Base-by-base conservation (phyloP, 2,329 filamentous ascomycete species). In the Coniochaeta pulveracea region DNA sequence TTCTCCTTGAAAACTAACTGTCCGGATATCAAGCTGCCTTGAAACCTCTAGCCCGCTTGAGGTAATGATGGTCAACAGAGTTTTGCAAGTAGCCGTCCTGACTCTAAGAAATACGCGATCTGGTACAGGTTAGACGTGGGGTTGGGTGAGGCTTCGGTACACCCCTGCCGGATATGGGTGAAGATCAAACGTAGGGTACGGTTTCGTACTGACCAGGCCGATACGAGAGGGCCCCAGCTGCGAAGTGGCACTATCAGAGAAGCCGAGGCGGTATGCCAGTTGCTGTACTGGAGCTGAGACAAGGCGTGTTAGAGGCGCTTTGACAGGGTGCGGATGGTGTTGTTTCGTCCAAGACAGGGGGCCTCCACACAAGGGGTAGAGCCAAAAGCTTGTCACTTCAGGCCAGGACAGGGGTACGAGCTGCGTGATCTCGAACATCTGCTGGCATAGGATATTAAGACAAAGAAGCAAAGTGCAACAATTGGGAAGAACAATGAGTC, bases 281-380 rank as follows among this genome's bases (percentile, higher is more conserved):
- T 34, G 40, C 40, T 43, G 45, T 46, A 41, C 41, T 34, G 36
- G 40, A 48, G 52, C 58, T 60, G 61, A 64, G 60, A 64, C 61
- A 55, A 50, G 45, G 37, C 37, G 36, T 55, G 61, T 64, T 55
- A 60, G 58, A 61, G 57, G 51, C 49, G 57, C 56, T 56, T 58
- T 52, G 57, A 53, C 52, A 46, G 50, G 51, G 56, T 50, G 46
- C 34, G 35, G 38, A 37, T 42, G 43, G 43, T 50, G 50, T 42
- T 47, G 55, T 59, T 59, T 58, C 56, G 54, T 40, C 43, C 45
- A 39, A 19, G 46, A 48, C 53, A 57, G 50, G 54, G 54, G 50
- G 11, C 6, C 6, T 3, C 9, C 24, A 15, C 11, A 14, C 26
- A 10, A 25, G 30, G 30, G 22, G 19, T 24, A 18, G 16, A 24